These are phyloP conservation scores for Sanguinoderma infundibulare DNA, from an alignment of 1,284 basidiomycete species.

Conservation along the genomic window DNA sequence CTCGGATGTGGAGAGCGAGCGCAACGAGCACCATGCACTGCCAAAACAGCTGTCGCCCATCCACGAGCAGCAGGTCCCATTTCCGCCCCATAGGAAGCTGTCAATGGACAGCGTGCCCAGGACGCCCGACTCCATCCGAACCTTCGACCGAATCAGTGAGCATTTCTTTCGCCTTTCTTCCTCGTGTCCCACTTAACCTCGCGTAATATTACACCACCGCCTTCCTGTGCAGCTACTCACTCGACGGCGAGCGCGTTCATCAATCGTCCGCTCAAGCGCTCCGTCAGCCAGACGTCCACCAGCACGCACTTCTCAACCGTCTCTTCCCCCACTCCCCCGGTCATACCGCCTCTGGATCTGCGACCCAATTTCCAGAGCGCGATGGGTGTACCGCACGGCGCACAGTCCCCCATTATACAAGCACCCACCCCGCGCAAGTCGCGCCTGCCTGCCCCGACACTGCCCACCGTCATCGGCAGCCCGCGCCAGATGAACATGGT, in stretches of 20 bases:
- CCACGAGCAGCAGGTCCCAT: slow-evolving; percentile 30
- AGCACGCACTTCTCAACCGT: slow-evolving; percentile 52
- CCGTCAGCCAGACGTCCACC: slow-evolving; percentile 60
- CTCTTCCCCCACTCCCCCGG: slow-evolving; percentile 42
- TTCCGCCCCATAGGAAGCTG: slow-evolving; percentile 25
- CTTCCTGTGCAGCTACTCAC: not conserved
- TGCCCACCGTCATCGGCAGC: slow-evolving; percentile 33
- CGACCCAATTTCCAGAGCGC: slow-evolving; percentile 55
- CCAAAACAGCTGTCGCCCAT: slow-evolving; percentile 34
- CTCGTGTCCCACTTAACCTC: not conserved
- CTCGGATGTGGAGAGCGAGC: slow-evolving; percentile 26
- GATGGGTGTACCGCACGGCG: slow-evolving; percentile 8
- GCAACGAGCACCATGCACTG: slow-evolving; percentile 4
- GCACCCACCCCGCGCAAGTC: slow-evolving; percentile 34
- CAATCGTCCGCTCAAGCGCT: slow-evolving; percentile 57
- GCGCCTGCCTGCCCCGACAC: slow-evolving; percentile 33
- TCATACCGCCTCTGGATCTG: slow-evolving; percentile 60
- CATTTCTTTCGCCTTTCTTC: slow-evolving; percentile 6
- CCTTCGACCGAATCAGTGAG: slow-evolving; percentile 28
- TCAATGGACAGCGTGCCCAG: slow-evolving; percentile 34
- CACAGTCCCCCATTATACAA: slow-evolving; percentile 33
- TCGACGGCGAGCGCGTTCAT: slow-evolving; percentile 49
- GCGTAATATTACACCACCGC: not conserved
- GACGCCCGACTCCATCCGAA: slow-evolving; percentile 36
- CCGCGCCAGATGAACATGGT: slow-evolving; percentile 30